A percentile compares a stretch with the other conserved stretches of the same genome.
These are phyloP conservation scores for Fusarium setosum DNA, from an alignment of 2,329 filamentous ascomycete genomes.

Conservation along the genomic window DNA sequence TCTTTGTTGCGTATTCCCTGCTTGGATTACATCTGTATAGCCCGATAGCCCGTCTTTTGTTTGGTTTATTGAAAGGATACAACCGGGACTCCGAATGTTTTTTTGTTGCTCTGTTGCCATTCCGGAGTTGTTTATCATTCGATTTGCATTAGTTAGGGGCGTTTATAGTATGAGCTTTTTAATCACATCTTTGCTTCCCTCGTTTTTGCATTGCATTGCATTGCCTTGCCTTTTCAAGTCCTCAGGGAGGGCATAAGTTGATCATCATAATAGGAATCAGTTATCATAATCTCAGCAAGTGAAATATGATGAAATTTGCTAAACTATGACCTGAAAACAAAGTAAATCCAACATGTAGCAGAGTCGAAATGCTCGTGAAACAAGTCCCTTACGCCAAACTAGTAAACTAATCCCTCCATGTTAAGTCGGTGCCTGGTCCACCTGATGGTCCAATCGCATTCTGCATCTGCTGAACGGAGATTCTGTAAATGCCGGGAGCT, in stretches of 20 bases:
- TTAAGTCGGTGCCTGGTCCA: constrained; percentile 38
- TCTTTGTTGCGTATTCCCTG: constrained; percentile 35
- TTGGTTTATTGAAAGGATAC: constrained; percentile 28
- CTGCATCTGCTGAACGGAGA: neutral
- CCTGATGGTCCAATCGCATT: constrained; percentile 17
- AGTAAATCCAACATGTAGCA: neutral
- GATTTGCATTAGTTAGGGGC: constrained; percentile 42
- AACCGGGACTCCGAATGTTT: constrained; percentile 12
- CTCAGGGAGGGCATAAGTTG: too few species aligned
- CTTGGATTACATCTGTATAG: constrained; percentile 24
- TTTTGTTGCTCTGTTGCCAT: constrained; percentile 26
- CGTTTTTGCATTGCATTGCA: neutral
- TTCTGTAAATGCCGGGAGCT: neutral
- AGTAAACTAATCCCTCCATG: constrained; percentile 2
- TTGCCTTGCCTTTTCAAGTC: neutral
- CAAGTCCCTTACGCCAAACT: constrained; percentile 33
- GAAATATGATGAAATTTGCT: neutral
- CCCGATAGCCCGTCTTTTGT: constrained; percentile 25
- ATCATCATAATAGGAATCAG: neutral
- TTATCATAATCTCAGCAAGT: neutral
- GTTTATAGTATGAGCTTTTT: constrained; percentile 46
- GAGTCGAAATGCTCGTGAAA: constrained; percentile 9
- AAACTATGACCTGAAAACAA: neutral
- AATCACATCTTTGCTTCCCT: constrained; percentile 39
- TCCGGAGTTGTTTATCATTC: constrained; percentile 34